Percentiles rank a stretch among this genome's conserved stretches.
Conservation (phyloP, 352 stramenopile genomes). For the Phytophthora citrophthora region DNA sequence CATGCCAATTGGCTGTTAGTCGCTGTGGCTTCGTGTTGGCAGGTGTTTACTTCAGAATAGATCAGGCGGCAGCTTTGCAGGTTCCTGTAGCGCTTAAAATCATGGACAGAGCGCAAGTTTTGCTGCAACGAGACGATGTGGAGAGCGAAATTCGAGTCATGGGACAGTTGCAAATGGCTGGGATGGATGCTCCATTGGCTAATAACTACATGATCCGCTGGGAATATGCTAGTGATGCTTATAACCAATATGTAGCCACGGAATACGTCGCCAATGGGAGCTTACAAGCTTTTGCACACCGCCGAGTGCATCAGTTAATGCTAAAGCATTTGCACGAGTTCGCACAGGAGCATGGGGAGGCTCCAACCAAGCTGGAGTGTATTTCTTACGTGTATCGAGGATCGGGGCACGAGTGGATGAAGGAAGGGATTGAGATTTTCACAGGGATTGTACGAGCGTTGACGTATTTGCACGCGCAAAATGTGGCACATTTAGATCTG, state of each 20-base stretch:
- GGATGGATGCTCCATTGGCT: slow-evolving; percentile 71
- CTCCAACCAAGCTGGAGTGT: slow-evolving; percentile 80
- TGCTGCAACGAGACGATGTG: slow-evolving; percentile 79
- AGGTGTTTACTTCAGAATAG: slow-evolving; percentile 72
- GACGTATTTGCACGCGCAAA: slow-evolving; percentile 83
- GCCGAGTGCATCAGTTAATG: slow-evolving; percentile 72
- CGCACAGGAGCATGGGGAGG: slow-evolving; percentile 54
- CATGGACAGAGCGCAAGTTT: slow-evolving; percentile 79
- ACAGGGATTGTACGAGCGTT: slow-evolving; percentile 68
- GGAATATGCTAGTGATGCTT: slow-evolving; percentile 70
- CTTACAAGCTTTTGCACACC: slow-evolving; percentile 74
- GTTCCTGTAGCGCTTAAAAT: slow-evolving; percentile 79
- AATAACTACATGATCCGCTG: slow-evolving; percentile 83
- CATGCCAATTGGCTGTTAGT: slow-evolving; percentile 73
- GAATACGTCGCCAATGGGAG: slow-evolving; percentile 86
- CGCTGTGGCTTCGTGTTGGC: slow-evolving; percentile 84
- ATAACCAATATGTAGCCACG: slow-evolving; percentile 86
- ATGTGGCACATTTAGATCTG: slow-evolving; percentile 80
- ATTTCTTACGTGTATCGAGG: slow-evolving; percentile 81
- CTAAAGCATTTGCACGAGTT: slow-evolving; percentile 78
- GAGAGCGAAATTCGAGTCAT: slow-evolving; percentile 85
- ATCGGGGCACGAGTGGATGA: slow-evolving; percentile 81
- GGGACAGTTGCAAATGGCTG: slow-evolving; percentile 74
- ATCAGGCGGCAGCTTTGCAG: slow-evolving; percentile 52
- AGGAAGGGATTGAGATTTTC: slow-evolving; percentile 72